Conservation (phyloP, 192 early-diverging fungal species). For the Coemansia erecta region DNA sequence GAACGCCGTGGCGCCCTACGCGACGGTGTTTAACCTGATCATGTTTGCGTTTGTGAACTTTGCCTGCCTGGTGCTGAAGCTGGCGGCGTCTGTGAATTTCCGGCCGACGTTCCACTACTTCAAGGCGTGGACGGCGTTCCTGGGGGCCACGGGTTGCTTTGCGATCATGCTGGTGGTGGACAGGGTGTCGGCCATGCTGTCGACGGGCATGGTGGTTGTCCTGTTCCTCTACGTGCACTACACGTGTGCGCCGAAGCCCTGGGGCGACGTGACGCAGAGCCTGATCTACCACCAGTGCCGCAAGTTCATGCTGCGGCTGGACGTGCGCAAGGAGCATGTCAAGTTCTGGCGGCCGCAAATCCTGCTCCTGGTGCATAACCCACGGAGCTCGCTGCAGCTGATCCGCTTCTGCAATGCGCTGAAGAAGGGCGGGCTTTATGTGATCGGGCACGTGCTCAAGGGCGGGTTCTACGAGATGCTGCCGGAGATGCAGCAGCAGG, state of each 20-base stretch:
- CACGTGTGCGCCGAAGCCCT: slow-evolving; percentile 63
- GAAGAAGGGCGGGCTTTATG: slow-evolving; percentile 69
- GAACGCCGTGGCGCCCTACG: slow-evolving; percentile 64
- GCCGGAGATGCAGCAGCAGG: slow-evolving; percentile 53
- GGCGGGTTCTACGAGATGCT: slow-evolving; percentile 55
- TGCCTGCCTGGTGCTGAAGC: slow-evolving; percentile 64
- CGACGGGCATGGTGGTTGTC: slow-evolving; percentile 52
- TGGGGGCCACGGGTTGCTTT: slow-evolving; percentile 56
- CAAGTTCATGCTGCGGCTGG: slow-evolving; percentile 65
- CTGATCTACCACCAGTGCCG: slow-evolving; percentile 73
- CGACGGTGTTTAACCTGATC: slow-evolving; percentile 64
- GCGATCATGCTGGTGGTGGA: slow-evolving; percentile 60
- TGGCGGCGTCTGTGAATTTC: slow-evolving; percentile 66
- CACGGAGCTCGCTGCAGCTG: slow-evolving; percentile 55
- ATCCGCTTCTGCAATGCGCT: slow-evolving; percentile 67
- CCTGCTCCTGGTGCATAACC: slow-evolving; percentile 62
- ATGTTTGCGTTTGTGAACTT: slow-evolving; percentile 65
- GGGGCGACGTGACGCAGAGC: slow-evolving; percentile 70
- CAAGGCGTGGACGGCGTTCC: slow-evolving; percentile 60
- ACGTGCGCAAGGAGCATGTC: slow-evolving; percentile 64
- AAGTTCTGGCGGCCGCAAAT: slow-evolving; percentile 76
- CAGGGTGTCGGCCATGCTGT: slow-evolving; percentile 46
- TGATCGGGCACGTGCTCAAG: slow-evolving; percentile 63
- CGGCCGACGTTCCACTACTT: slow-evolving; percentile 69
- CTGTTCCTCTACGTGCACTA: slow-evolving; percentile 68